Base-by-base conservation (phyloP, 2,329 filamentous ascomycete species). In the Sclerotinia spermophila region DNA sequence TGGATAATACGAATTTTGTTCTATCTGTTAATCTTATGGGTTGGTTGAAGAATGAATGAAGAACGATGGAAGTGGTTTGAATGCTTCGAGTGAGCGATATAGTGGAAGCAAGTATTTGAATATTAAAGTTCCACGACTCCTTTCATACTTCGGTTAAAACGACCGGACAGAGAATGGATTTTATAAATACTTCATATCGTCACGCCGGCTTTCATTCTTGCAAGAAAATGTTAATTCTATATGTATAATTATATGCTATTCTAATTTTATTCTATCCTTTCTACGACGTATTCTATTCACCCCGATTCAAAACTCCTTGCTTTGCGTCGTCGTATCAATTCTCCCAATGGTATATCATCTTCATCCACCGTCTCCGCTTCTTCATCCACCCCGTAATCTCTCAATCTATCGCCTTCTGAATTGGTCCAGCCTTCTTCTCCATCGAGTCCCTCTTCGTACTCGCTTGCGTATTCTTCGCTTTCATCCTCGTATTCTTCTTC, bases 321-420 rank as follows among this genome's bases (percentile, higher is more conserved):
- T 70, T 83, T 86, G 73, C 88, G 82, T 73, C 88, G 82, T 62
- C 87, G 82, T 59, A 94, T 80, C 21, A 95, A 76, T 77, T 93
- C 89, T 5, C 86, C 88, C 55, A 95, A 81, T 0, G 92, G 92
- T 21, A 95, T 81, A 75, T 94, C 89, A 72, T 88, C 86, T 56
- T 85, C 83, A 73, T 85, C 84, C 40, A 79, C 27, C 61, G 86
- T 83, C 72, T 93, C 90, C 0, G 85, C 86, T 21, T 92, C 90
- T 76, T 93, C 91, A 75, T 95, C 92, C 0, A 96, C 92, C 2
- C 92, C 92, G 77, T 90, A 96, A 76, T 96, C 92, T 56, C 86
- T 84, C 65, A 96, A 81, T 45, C 88, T 83, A 77, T 95, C 91
- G 1, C 92, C 92, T 67, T 95, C 92, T 0, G 87, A 84, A 74